These are phyloP conservation scores for Umbelopsis ramanniana DNA, from an alignment of 192 early-diverging fungal species.

Conservation along the genomic window DNA sequence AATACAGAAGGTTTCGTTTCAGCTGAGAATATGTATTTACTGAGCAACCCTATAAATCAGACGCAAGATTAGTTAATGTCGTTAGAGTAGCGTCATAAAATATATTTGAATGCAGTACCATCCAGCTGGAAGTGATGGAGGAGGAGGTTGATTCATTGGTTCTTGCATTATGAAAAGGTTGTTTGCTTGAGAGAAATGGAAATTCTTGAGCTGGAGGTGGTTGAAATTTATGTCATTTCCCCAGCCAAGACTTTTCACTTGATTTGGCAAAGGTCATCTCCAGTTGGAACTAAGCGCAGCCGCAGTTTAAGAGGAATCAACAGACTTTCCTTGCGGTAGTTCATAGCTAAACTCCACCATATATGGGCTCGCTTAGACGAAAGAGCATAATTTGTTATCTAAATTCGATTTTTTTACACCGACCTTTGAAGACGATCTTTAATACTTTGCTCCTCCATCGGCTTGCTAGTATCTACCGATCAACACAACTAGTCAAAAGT, in stretches of 20 bases:
- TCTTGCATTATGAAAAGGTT: background rate
- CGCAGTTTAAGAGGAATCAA: too few species aligned
- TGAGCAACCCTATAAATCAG: constrained; percentile 23
- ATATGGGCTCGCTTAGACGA: too few species aligned
- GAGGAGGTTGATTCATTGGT: background rate
- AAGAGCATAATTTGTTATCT: too few species aligned
- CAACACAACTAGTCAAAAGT: too few species aligned
- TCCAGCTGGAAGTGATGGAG: constrained; percentile 25
- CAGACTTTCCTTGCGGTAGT: too few species aligned
- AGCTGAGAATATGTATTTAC: background rate
- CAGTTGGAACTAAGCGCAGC: too few species aligned
- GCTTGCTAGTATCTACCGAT: too few species aligned
- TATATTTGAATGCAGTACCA: constrained; percentile 21
- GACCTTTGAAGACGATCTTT: too few species aligned
- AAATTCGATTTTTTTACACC: too few species aligned
- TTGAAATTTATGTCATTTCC: background rate
- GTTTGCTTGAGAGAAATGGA: background rate
- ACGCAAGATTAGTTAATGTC: background rate
- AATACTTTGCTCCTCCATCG: too few species aligned
- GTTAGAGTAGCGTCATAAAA: background rate
- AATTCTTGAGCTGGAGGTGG: background rate
- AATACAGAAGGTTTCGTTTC: background rate
- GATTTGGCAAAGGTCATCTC: background rate
- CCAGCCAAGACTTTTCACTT: background rate
- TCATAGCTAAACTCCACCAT: too few species aligned